Conservation (phyloP, 768 basidiomycete genomes). For the Dentipellis sp. region DNA sequence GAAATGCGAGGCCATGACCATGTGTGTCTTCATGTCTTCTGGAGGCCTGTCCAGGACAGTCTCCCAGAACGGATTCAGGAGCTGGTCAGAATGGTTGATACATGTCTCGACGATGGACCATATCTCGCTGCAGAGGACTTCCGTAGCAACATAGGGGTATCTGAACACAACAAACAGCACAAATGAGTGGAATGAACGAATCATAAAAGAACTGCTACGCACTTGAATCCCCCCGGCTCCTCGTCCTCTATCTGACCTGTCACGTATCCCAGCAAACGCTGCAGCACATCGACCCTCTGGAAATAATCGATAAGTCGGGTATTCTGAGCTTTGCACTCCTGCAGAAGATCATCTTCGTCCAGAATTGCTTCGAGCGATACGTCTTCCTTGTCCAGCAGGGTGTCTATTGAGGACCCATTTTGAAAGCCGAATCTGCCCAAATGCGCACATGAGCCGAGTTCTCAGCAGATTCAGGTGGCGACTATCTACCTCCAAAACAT, state of each 20-base stretch:
- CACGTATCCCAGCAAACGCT: slow-evolving; percentile 76
- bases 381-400: slow-evolving; percentile 83
- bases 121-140: slow-evolving; percentile 92
- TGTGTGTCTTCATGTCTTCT: slow-evolving; percentile 81
- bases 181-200: background rate
- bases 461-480: background rate
- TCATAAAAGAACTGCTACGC: slow-evolving; percentile 23
- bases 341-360: slow-evolving; percentile 88
- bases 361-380: slow-evolving; percentile 85
- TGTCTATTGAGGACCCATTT: slow-evolving; percentile 84
- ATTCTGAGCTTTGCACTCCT: slow-evolving; percentile 95
- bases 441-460: background rate
- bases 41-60: slow-evolving; percentile 69
- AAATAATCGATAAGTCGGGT: slow-evolving; percentile 84
- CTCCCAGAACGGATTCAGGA: slow-evolving; percentile 90
- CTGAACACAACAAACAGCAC: slow-evolving; percentile 19
- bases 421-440: slow-evolving; percentile 76
- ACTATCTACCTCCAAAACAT: slow-evolving; percentile 16
- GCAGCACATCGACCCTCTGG: slow-evolving; percentile 70
- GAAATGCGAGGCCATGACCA: slow-evolving; percentile 86
- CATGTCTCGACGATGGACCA: slow-evolving; percentile 93
- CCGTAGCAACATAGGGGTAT: slow-evolving; percentile 88
- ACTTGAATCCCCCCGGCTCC: slow-evolving; percentile 77
- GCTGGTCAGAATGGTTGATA: slow-evolving; percentile 55
- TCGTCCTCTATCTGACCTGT: slow-evolving; percentile 80